Conservation (phyloP, 768 basidiomycete genomes). For the Strobilomyces confusus region DNA sequence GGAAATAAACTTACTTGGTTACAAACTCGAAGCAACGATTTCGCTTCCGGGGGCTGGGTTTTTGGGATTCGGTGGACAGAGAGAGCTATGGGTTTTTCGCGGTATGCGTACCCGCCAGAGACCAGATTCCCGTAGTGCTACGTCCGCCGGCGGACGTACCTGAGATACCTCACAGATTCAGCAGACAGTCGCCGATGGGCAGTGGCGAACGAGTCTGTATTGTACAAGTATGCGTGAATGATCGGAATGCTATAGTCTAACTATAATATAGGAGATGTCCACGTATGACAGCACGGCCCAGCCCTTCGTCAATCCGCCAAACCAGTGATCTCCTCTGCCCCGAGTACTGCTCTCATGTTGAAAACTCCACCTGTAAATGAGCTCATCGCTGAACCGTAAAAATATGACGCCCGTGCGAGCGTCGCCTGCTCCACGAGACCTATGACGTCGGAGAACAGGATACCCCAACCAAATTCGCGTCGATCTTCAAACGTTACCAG, state of each 20-base stretch:
- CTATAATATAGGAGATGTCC: conserved; percentile 1
- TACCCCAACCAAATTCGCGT: conserved; percentile 36
- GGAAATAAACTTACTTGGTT: conserved; percentile 53
- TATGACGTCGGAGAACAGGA: conserved; percentile 38
- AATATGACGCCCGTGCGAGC: conserved; percentile 33
- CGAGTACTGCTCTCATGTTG: conserved; percentile 35
- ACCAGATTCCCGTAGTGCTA: conserved; percentile 25
- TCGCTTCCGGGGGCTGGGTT: conserved; percentile 45
- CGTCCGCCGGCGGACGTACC: conserved; percentile 16
- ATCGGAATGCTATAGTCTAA: conserved; percentile 1
- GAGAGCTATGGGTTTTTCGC: conserved; percentile 66
- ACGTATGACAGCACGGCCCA: background rate
- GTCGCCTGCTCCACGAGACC: conserved; percentile 40
- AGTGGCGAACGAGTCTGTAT: background rate
- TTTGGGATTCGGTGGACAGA: conserved; percentile 39
- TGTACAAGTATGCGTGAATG: conserved; percentile 11
- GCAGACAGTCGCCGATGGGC: background rate
- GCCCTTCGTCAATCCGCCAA: conserved; percentile 31
- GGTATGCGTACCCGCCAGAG: conserved; percentile 32
- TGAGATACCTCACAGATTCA: conserved; percentile 1
- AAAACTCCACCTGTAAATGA: conserved; percentile 38
- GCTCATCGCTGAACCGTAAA: conserved; percentile 37
- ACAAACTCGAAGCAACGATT: conserved; percentile 63
- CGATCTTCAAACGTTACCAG: conserved; percentile 39
- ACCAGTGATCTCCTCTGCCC: conserved; percentile 30